A percentile compares a stretch with the other conserved stretches of the same genome.
Evolutionary conservation across 164 flowering plant genomes (phyloP).

Genomic region (Platanus orientalis): DNA sequence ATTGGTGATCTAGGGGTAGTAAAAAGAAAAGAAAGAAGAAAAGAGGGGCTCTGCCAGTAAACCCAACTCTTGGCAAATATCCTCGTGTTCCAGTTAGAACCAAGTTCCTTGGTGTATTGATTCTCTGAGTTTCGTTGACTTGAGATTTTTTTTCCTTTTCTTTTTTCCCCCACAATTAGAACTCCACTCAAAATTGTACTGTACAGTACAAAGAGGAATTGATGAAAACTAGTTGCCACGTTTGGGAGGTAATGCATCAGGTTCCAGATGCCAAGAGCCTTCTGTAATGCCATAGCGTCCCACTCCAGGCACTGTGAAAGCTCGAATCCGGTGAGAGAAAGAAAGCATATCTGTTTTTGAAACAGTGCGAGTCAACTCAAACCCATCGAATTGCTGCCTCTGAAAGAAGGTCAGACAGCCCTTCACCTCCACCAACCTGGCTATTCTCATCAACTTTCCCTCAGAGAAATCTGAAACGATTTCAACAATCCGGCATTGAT

Average conservation of each 20-base stretch:
- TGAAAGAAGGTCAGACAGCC: constrained; percentile 28
- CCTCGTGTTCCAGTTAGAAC: too few relatives aligned
- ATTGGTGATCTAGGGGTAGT: too few relatives aligned
- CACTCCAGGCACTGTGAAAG: constrained; percentile 18
- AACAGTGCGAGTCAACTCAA: constrained; percentile 15
- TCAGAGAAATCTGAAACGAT: constrained; percentile 28
- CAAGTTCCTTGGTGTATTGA: too few relatives aligned
- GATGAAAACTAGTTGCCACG: not conserved
- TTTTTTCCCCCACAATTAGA: too few relatives aligned
- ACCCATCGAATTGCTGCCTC: constrained; percentile 20
- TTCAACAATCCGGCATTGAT: constrained; percentile 20
- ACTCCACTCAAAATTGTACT: too few relatives aligned
- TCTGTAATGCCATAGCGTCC: constrained; percentile 20
- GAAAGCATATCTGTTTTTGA: constrained; percentile 12
- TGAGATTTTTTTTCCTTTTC: too few relatives aligned
- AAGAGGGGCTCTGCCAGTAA: too few relatives aligned
- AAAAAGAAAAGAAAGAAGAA: too few relatives aligned
- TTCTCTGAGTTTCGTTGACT: too few relatives aligned
- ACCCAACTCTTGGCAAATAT: too few relatives aligned
- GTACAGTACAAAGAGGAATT: too few relatives aligned
- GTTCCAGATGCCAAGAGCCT: constrained; percentile 29
- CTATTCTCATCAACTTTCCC: constrained; percentile 10
- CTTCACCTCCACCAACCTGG: constrained; percentile 21
- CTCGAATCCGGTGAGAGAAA: constrained; percentile 25
- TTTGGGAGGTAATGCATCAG: constrained; percentile 20